A percentile compares a stretch with the other conserved stretches of the same genome.
Conservation (phyloP, 2,329 filamentous ascomycete species). For the Colletotrichum musae region DNA sequence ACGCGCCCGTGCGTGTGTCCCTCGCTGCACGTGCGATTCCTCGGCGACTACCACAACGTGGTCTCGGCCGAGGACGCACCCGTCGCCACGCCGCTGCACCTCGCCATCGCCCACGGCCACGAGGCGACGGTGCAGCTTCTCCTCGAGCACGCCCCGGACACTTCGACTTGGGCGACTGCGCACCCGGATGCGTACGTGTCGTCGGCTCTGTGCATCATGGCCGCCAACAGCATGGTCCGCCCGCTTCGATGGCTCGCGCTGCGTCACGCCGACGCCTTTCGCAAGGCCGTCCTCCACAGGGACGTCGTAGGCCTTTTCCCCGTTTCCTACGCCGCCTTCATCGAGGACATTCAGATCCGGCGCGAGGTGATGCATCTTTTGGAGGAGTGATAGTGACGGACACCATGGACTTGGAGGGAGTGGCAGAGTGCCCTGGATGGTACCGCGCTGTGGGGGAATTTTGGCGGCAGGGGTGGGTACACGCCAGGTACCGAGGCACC, state of each 20-base stretch:
- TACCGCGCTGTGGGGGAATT: no score
- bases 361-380: no score
- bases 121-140: neutral
- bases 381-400: no score
- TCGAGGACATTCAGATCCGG: no score
- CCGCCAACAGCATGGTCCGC: neutral
- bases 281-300: no score
- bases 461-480: no score
- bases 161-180: neutral
- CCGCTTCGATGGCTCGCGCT: neutral
- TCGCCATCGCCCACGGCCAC: neutral
- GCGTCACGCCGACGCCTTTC: no score
- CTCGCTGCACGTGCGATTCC: neutral
- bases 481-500: no score
- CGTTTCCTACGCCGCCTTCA: no score
- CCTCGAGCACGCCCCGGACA: neutral
- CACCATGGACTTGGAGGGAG: no score
- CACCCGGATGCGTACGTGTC: neutral
- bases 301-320: no score
- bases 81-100: neutral
- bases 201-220: neutral
- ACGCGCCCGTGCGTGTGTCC: neutral
- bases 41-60: neutral
- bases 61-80: neutral
- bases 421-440: no score